Conservation (phyloP, 2,329 filamentous ascomycete species). For the Alternaria ventricosa region DNA sequence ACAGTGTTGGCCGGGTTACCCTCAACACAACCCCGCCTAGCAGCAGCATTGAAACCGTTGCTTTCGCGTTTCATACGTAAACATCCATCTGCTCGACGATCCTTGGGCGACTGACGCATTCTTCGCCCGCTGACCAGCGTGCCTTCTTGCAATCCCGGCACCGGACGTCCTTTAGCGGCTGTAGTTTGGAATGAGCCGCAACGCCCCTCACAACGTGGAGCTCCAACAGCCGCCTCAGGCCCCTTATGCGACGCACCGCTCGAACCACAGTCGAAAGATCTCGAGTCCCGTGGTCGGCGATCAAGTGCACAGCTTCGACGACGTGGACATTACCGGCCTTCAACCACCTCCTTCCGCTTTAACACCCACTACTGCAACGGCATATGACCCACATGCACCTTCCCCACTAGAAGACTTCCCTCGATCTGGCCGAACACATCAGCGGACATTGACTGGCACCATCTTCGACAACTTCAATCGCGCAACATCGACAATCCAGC, state of each 20-base stretch:
- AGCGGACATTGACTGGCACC: conserved; percentile 45
- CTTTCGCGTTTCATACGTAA: conserved; percentile 36
- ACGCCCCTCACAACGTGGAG: conserved; percentile 22
- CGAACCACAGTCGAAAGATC: conserved; percentile 34
- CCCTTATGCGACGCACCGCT: conserved; percentile 40
- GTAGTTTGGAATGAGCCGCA: conserved; percentile 32
- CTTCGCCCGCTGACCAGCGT: conserved; percentile 26
- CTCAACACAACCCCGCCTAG: conserved; percentile 1
- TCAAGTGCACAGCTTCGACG: conserved; percentile 36
- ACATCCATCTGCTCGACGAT: conserved; percentile 23
- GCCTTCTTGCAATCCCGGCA: conserved; percentile 1
- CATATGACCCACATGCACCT: conserved; percentile 44
- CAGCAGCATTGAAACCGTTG: conserved; percentile 13
- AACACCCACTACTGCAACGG: conserved; percentile 34
- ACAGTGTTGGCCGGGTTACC: conserved; percentile 21
- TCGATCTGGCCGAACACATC: conserved; percentile 31
- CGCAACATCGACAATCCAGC: conserved; percentile 45
- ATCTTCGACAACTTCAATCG: conserved; percentile 48
- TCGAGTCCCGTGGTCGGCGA: conserved; percentile 27
- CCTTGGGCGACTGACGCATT: conserved; percentile 28
- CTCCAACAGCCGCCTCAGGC: conserved; percentile 27
- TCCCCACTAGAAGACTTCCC: conserved; percentile 38
- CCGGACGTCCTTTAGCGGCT: conserved; percentile 14
- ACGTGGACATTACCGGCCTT: conserved; percentile 39
- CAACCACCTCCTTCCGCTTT: conserved; percentile 45